These are phyloP conservation scores for Chrysosporium keratinophilum DNA, from an alignment of 2,329 filamentous ascomycete species.

Conservation along the genomic window DNA sequence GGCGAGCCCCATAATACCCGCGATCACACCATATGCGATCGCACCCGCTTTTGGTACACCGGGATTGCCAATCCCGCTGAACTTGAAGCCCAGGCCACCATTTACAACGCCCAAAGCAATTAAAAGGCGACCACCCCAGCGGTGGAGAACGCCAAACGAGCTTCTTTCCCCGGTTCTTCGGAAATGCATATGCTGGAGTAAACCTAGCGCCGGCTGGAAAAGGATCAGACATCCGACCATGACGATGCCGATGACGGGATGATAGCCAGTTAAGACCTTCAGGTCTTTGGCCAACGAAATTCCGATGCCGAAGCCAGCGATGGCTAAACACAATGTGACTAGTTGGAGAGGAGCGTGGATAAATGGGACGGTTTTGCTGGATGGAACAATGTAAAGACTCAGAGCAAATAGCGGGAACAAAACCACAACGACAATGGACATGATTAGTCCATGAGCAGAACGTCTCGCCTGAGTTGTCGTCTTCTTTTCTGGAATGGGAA, in stretches of 20 bases:
- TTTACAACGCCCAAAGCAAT: constrained; percentile 47
- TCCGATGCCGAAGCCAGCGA: constrained; percentile 43
- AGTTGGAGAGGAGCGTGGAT: constrained; percentile 40
- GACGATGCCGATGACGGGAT: constrained; percentile 47
- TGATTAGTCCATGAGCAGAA: constrained; percentile 21
- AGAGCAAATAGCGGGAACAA: constrained; percentile 22
- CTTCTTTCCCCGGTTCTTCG: constrained; percentile 38
- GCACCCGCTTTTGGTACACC: constrained; percentile 19
- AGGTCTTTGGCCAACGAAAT: constrained; percentile 39
- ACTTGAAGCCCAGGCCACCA: constrained; percentile 45
- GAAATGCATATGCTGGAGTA: constrained; percentile 44
- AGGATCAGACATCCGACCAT: constrained; percentile 44
- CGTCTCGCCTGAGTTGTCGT: constrained; percentile 10
- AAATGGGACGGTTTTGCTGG: constrained; percentile 14
- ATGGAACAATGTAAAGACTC: constrained; percentile 12
- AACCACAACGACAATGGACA: constrained; percentile 21
- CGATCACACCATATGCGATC: constrained; percentile 43
- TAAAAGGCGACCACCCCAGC: constrained; percentile 45
- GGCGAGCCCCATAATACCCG: constrained; percentile 38
- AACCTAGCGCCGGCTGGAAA: constrained; percentile 45
- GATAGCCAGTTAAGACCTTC: constrained; percentile 32
- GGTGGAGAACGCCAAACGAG: constrained; percentile 37
- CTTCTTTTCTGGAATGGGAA: background rate
- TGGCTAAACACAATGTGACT: constrained; percentile 39
- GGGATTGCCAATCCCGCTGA: constrained; percentile 34